Evolutionary conservation across 1,284 basidiomycete genomes (phyloP), one percentile per base, ranked within the genome.

Genomic region (Moesziomyces antarcticus): DNA sequence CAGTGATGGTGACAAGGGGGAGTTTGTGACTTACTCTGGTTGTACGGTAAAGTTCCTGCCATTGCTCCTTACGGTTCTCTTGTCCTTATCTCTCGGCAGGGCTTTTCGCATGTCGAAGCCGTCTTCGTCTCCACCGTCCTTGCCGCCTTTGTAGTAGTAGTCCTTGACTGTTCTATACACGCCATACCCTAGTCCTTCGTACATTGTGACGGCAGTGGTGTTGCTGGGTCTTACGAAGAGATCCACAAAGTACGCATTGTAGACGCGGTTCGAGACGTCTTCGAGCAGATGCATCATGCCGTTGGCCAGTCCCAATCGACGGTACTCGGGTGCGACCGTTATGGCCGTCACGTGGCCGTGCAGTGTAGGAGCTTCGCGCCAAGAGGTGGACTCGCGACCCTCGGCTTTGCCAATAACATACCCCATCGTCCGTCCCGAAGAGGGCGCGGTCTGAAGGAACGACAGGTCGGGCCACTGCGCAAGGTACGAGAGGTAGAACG

Each of bases 381-480:
- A 14, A n/a, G 10, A 18, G 20, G 45, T 37, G 6, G 78, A 62
- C 56, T 73, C 76, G n/a, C 50, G 53, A 0, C 82, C 82, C 48
- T 83, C 82, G 1, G 75, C 80, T 60, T 82, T 81, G 5, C 78
- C 80, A 18, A 83, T 68, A 0, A 79, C 74, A 46, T 82, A 77
- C 1, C 72, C 75, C 73, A 78, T 84, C 14, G 68, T 70, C 0
- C 64, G 50, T 1, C 58, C 50, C 0, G 64, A 67, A 0, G 61
- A 58, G 3, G 92, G 91, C 7, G 92, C 89, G 76, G 91, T 89
- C 84, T 93, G 90, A 3, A 90, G 89, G 70, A 89, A 91, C 82
- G 92, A 94, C 27, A 96, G 86, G 84, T 96, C 93, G 5, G 93
- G 93, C 93, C 93, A 96, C 58, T 91, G 88, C 8, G 91, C 88